Base-by-base conservation (phyloP, 2,329 filamentous ascomycete genomes). In the Dendryphion nanum region DNA sequence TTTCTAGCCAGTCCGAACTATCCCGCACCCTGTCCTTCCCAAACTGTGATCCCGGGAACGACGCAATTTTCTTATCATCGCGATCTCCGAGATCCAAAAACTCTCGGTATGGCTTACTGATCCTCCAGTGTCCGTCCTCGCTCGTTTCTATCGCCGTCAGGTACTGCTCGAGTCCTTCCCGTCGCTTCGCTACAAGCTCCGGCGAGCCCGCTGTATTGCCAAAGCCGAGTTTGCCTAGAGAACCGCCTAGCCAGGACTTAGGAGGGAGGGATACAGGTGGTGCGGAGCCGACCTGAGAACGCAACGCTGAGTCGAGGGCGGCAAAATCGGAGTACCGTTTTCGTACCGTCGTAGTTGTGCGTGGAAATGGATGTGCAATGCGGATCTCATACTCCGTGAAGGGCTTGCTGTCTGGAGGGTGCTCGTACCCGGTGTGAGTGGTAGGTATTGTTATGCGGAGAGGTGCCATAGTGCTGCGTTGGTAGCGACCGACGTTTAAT, bases 251-350 rank as follows among this genome's bases (percentile, higher is more conserved):
- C 86, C 86, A 93, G 32, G 82, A 81, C 61, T 93, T 93, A 12
- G 70, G 70, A 1, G 87, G 87, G 2, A 91, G 72, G 0, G 83
- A 69, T 1, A 73, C 71, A 0, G 87, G 87, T 6, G 87, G 86
- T 15, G 84, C 64, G 16, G 71, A 59, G 51, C 81, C 81, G 40
- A 83, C 77, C 34, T 80, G 71, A 28, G 75, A 69, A 15, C 74
- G 72, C 6, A 94, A 75, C 4, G 76, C 67, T 19, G 71, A 64
- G 67, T 93, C 80, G 13, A 94, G 79, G 32, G 73, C 63, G 38
- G 73, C 71, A 59, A 93, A 93, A 61, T 93, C 87, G 37, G 83
- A 88, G 72, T 91, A 94, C 54, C 87, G 85, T 67, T 90, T 91
- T 56, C 83, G 81, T 4, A 89, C 74, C 48, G 85, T 83, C 53